Conservation (phyloP, 257 asterid species). For the Primulina eburnea region DNA sequence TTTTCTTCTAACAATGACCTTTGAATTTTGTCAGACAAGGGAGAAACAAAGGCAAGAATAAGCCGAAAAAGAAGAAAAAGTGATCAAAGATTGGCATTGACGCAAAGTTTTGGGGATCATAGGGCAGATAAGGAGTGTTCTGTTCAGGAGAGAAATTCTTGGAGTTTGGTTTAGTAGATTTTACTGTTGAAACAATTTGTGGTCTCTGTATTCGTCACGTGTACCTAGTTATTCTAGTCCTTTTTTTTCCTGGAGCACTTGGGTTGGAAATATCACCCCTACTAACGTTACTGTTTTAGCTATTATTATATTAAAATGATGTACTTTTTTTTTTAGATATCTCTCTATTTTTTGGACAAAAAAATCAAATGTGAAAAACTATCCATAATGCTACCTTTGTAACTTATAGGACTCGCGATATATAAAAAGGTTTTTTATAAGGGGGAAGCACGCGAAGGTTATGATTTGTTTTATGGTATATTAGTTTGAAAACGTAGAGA, state of each 20-base stretch:
- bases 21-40: conserved; percentile 25
- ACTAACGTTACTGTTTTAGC: too few species aligned
- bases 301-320: too few species aligned
- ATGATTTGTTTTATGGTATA: fast-evolving
- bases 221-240: background rate
- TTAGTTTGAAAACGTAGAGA: too few species aligned
- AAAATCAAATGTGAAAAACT: too few species aligned
- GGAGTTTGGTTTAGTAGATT: background rate
- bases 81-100: too few species aligned
- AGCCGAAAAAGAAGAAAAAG: background rate
- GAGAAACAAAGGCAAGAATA: conserved; percentile 29
- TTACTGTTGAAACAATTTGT: background rate
- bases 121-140: background rate
- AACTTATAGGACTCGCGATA: too few species aligned
- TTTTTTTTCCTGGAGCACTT: background rate
- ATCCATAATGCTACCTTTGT: too few species aligned
- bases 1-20: background rate
- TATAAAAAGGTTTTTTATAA: too few species aligned
- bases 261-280: background rate
- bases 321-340: too few species aligned
- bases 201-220: too few species aligned
- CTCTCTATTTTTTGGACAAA: too few species aligned
- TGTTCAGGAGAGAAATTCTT: background rate
- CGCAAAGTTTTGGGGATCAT: background rate
- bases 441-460: too few species aligned